Evolutionary conservation across 768 basidiomycete genomes (phyloP).

Genomic region (Daedaleopsis sinensis): DNA sequence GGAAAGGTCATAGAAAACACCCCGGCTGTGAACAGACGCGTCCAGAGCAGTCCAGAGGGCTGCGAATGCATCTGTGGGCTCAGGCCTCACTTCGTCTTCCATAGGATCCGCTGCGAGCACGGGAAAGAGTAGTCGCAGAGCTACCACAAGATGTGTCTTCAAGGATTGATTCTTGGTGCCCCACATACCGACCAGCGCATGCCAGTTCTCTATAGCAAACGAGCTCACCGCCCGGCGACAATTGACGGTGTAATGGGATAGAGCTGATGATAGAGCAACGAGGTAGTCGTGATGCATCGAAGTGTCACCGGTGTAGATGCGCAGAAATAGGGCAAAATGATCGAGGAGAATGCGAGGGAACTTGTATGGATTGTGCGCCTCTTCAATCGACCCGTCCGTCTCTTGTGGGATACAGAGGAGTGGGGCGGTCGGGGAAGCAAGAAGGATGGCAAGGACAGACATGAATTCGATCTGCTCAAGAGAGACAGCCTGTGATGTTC

Average conservation of each 20-base stretch:
- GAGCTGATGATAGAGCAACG: constrained; percentile 62
- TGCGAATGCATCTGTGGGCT: constrained; percentile 22
- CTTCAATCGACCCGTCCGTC: background rate
- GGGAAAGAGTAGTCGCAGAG: constrained; percentile 73
- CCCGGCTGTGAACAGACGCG: constrained; percentile 63
- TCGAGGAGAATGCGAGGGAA: constrained; percentile 56
- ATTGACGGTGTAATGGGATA: constrained; percentile 83
- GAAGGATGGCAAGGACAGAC: constrained; percentile 60
- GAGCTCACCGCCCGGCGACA: constrained; percentile 54
- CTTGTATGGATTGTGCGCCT: constrained; percentile 23
- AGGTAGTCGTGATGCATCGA: constrained; percentile 81
- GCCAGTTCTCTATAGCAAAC: constrained; percentile 68
- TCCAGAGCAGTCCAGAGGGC: constrained; percentile 58
- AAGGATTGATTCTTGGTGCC: constrained; percentile 71
- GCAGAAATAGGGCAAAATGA: constrained; percentile 65
- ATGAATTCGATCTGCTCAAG: constrained; percentile 75
- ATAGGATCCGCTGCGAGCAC: constrained; percentile 38
- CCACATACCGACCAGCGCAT: constrained; percentile 72
- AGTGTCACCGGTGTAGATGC: constrained; percentile 68
- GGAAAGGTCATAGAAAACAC: constrained; percentile 67
- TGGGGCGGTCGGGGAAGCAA: constrained; percentile 61
- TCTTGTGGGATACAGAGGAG: constrained; percentile 44
- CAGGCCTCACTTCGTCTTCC: constrained; percentile 12
- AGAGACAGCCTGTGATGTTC: constrained; percentile 31
- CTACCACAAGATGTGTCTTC: constrained; percentile 80